These are phyloP conservation scores for Dipteronia dyeriana DNA, from an alignment of 345 rosid genomes.

Conservation along the genomic window DNA sequence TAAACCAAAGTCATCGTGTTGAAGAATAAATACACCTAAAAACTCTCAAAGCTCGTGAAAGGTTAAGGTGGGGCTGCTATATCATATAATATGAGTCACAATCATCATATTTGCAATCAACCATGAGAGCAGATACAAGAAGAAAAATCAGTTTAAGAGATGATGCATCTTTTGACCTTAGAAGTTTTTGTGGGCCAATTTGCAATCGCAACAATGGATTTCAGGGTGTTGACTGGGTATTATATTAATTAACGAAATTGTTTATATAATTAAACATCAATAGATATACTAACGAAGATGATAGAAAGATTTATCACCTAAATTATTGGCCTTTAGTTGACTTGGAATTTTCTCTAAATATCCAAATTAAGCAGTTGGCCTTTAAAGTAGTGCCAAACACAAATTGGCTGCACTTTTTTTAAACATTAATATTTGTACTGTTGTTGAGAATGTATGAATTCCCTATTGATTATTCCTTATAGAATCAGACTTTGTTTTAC, in stretches of 20 bases:
- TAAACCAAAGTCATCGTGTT: constrained; percentile 20
- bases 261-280: too few species aligned
- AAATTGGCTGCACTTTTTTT: background rate
- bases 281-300: background rate
- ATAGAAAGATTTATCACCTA: background rate
- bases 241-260: too few species aligned
- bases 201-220: too few species aligned
- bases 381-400: background rate
- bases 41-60: constrained; percentile 32
- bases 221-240: too few species aligned
- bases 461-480: background rate
- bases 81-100: constrained; percentile 22
- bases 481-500: too few species aligned
- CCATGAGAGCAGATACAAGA: background rate
- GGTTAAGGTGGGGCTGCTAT: constrained; percentile 26
- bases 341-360: background rate
- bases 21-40: constrained; percentile 18
- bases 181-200: background rate
- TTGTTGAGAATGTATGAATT: background rate
- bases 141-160: constrained; percentile 1
- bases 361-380: background rate
- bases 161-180: constrained; percentile 13
- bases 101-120: constrained; percentile 4
- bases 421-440: background rate
- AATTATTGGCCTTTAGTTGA: constrained; percentile 14